phyloP scores from a whole-genome alignment of 78 protist species.

The Planoprotostelium fungivorum region DNA sequence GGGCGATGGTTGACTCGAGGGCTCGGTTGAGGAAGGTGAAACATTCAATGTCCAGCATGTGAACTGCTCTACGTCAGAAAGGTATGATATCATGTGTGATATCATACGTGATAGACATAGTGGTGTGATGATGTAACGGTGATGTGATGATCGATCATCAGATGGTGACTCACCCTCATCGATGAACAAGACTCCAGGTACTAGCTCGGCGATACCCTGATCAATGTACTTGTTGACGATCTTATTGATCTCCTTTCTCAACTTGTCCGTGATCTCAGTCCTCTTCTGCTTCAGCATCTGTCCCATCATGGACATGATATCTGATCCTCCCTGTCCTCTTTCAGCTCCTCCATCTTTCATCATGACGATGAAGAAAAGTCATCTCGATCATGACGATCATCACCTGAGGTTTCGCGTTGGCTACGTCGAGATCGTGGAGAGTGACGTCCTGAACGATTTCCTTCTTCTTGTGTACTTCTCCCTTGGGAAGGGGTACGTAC shows the following conservation, averaged over 20 bases:
- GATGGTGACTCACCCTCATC: conserved; percentile 88
- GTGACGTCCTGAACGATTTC: conserved; percentile 96
- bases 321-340: conserved; percentile 90
- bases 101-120: too few relatives aligned
- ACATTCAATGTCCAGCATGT: conserved; percentile 99
- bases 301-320: conserved; percentile 96
- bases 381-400: not conserved
- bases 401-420: conserved; percentile 94
- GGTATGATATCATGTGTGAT: too few relatives aligned
- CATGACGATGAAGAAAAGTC: not conserved
- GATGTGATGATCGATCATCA: too few relatives aligned
- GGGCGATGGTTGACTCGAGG: conserved; percentile 97
- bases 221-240: conserved; percentile 98
- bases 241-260: conserved; percentile 98
- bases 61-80: conserved; percentile 68
- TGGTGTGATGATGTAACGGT: too few relatives aligned
- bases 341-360: not conserved
- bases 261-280: conserved; percentile 99
- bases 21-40: conserved; percentile 98
- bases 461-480: conserved; percentile 98
- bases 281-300: conserved; percentile 92
- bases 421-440: conserved; percentile 99
- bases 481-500: conserved; percentile 99
- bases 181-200: conserved; percentile 99
- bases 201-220: conserved; percentile 99